phyloP scores from a whole-genome alignment of 192 early-diverging fungal species.

The Chytriomyces confervae region DNA sequence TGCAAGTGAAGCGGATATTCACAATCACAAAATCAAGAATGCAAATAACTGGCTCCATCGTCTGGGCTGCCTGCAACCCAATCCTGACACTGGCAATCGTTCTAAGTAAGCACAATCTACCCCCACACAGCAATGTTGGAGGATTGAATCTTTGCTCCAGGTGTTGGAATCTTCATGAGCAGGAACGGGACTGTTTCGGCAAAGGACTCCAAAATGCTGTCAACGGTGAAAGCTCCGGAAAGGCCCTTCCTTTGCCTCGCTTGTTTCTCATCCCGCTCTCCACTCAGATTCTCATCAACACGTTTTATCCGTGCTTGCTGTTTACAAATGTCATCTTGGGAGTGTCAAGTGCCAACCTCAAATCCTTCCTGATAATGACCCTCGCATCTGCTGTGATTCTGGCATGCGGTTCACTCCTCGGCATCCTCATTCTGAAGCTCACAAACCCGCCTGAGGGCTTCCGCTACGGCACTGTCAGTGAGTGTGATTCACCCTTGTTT shows the following conservation, averaged over 20 bases:
- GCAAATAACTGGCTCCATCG: not conserved
- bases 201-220: slow-evolving; percentile 64
- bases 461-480: slow-evolving; percentile 31
- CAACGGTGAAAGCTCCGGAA: slow-evolving; percentile 53
- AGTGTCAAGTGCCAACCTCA: slow-evolving; percentile 26
- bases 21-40: not conserved
- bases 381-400: slow-evolving; percentile 18
- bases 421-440: slow-evolving; percentile 18
- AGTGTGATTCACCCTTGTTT: not conserved
- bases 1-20: not conserved
- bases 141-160: not conserved
- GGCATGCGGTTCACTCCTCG: slow-evolving; percentile 6
- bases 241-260: slow-evolving; percentile 4
- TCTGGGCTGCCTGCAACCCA: slow-evolving; percentile 30
- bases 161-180: slow-evolving; percentile 13
- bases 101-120: not conserved
- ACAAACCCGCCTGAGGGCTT: slow-evolving; percentile 33
- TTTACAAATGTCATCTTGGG: slow-evolving; percentile 41
- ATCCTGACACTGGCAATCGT: slow-evolving; percentile 8
- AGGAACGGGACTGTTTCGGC: slow-evolving; percentile 6
- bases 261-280: slow-evolving; percentile 25
- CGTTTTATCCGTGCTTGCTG: slow-evolving; percentile 41
- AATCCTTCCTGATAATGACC: slow-evolving; percentile 35
- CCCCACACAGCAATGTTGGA: not conserved
- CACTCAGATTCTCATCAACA: slow-evolving; percentile 38